These are phyloP conservation scores for Umbelopsis vinacea DNA, from an alignment of 192 early-diverging fungal genomes.

Conservation along the genomic window DNA sequence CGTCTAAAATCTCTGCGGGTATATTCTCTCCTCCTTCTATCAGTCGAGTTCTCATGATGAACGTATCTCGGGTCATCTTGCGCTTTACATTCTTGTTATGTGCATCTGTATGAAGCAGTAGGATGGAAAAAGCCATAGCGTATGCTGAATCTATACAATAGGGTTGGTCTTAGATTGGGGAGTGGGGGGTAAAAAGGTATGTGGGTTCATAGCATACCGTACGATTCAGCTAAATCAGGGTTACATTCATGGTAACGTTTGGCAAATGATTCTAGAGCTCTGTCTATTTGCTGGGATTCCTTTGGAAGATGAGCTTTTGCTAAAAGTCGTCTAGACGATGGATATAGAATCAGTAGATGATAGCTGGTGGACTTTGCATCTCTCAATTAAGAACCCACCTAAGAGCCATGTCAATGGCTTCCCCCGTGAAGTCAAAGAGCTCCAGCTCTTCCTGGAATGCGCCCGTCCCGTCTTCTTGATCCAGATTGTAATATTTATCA, in stretches of 20 bases:
- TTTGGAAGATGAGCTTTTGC: slow-evolving; percentile 74
- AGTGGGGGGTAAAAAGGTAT: neutral
- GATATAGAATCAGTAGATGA: slow-evolving; percentile 7
- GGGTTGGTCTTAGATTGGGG: neutral
- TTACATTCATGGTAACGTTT: slow-evolving; percentile 73
- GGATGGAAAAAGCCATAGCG: slow-evolving; percentile 77
- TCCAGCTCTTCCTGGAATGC: slow-evolving; percentile 28
- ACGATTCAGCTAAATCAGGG: slow-evolving; percentile 56
- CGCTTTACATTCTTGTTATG: slow-evolving; percentile 80
- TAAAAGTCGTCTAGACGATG: slow-evolving; percentile 64
- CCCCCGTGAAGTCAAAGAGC: slow-evolving; percentile 38
- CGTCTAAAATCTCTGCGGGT: slow-evolving; percentile 74
- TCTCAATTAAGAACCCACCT: slow-evolving; percentile 27
- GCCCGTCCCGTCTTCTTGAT: neutral
- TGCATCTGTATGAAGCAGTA: slow-evolving; percentile 86
- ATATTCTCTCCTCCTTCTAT: slow-evolving; percentile 70
- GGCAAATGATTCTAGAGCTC: slow-evolving; percentile 76
- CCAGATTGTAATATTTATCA: slow-evolving; percentile 12
- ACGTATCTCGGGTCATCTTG: slow-evolving; percentile 85
- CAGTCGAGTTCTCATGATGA: slow-evolving; percentile 68
- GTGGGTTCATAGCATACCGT: neutral
- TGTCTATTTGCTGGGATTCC: slow-evolving; percentile 86
- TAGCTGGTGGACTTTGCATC: neutral
- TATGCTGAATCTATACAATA: slow-evolving; percentile 64
- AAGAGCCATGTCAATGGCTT: slow-evolving; percentile 41